Percentiles rank a stretch among this genome's conserved stretches.
Conservation (phyloP, 805 yeast genomes). For the Candida morakotiae region DNA sequence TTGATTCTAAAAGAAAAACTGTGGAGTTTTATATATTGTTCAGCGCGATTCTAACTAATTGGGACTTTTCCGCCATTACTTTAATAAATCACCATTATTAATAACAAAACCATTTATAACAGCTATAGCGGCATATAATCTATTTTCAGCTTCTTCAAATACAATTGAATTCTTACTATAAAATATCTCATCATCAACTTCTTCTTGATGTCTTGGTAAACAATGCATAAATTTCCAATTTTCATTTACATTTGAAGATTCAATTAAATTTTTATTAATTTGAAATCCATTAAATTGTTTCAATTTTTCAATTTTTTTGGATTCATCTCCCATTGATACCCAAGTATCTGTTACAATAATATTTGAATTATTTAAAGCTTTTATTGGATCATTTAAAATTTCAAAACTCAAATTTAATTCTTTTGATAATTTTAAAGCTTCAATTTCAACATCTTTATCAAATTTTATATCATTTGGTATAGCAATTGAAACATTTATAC, state of each 20-base stretch:
- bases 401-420: conserved; percentile 45
- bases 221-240: conserved; percentile 96
- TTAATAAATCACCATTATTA: conserved; percentile 64
- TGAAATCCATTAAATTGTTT: conserved; percentile 85
- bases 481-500: conserved; percentile 80
- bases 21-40: not conserved
- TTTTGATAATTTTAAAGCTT: conserved; percentile 50
- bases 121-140: conserved; percentile 94
- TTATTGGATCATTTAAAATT: conserved; percentile 67
- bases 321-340: conserved; percentile 97
- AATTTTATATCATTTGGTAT: conserved; percentile 75
- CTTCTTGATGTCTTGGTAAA: conserved; percentile 92
- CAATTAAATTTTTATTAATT: conserved; percentile 63
- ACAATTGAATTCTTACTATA: conserved; percentile 78
- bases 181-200: conserved; percentile 90
- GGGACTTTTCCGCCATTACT: conserved; percentile 1
- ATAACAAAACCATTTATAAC: conserved; percentile 86
- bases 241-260: conserved; percentile 51
- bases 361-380: conserved; percentile 71
- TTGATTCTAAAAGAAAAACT: not conserved
- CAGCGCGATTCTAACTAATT: not conserved
- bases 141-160: conserved; percentile 93
- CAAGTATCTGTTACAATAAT: conserved; percentile 94
- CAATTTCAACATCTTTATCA: conserved; percentile 47
- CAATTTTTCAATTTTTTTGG: conserved; percentile 65